These are phyloP conservation scores for Gnaphalium uliginosum DNA, from an alignment of 129 eudicot species.

Conservation along the genomic window DNA sequence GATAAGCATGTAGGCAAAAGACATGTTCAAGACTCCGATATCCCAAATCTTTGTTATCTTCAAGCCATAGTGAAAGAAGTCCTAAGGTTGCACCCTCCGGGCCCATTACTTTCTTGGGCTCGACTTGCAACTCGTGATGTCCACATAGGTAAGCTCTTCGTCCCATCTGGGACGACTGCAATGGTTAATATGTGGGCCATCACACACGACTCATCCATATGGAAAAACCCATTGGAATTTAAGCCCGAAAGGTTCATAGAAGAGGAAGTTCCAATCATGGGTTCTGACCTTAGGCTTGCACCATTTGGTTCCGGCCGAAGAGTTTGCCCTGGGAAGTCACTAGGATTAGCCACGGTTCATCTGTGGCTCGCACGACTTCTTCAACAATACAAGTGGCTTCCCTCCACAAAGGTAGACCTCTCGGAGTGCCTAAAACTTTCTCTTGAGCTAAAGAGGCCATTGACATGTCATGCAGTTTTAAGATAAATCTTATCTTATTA, in stretches of 20 bases:
- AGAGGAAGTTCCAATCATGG: conserved; percentile 65
- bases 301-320: conserved; percentile 92
- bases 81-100: conserved; percentile 81
- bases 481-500: conserved; percentile 22
- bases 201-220: conserved; percentile 71
- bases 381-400: conserved; percentile 60
- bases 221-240: conserved; percentile 77
- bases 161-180: conserved; percentile 86
- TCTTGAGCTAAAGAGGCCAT: conserved; percentile 72
- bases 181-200: conserved; percentile 99
- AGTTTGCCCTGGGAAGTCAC: conserved; percentile 73
- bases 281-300: conserved; percentile 81
- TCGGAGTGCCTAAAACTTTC: conserved; percentile 80
- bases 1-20: conserved; percentile 34
- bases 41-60: conserved; percentile 60
- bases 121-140: conserved; percentile 70
- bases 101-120: conserved; percentile 93
- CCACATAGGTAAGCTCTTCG: conserved; percentile 53
- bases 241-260: conserved; percentile 68
- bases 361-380: conserved; percentile 78
- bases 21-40: conserved; percentile 60
- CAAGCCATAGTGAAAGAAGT: conserved; percentile 84
- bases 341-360: conserved; percentile 70
- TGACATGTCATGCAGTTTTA: conserved; percentile 42
- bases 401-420: conserved; percentile 54